A percentile compares a stretch with the other conserved stretches of the same genome.
Evolutionary conservation across 495 filamentous ascomycete species (phyloP).

Genomic region (Aspergillus coremiiformis): DNA sequence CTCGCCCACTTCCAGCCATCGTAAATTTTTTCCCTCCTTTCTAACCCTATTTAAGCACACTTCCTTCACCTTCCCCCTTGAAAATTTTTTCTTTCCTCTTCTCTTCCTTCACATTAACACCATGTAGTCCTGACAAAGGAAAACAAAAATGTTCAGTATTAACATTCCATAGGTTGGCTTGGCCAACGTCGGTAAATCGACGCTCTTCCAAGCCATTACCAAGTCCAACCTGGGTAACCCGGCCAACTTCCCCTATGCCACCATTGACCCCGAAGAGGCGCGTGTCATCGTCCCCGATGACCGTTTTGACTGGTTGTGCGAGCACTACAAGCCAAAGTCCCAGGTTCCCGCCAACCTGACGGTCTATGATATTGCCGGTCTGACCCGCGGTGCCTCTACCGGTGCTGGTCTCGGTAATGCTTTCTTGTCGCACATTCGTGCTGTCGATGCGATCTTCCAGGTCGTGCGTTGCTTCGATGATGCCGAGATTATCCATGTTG

Average conservation of each 20-base stretch:
- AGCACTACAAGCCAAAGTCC: conserved; percentile 96
- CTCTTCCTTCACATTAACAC: neutral
- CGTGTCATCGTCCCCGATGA: conserved; percentile 96
- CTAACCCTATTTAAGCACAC: conserved; percentile 11
- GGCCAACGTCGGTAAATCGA: conserved; percentile 99
- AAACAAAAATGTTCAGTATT: neutral
- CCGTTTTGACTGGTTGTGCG: conserved; percentile 89
- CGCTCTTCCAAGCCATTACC: conserved; percentile 98
- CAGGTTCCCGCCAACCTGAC: conserved; percentile 93
- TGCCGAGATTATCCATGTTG: conserved; percentile 98
- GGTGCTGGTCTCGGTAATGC: conserved; percentile 96
- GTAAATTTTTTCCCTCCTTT: conserved; percentile 6
- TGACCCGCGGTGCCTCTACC: conserved; percentile 93
- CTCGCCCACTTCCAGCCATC: conserved; percentile 14
- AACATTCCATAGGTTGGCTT: conserved; percentile 69
- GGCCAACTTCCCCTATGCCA: conserved; percentile 98
- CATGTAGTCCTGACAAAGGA: neutral
- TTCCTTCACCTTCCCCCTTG: conserved; percentile 19
- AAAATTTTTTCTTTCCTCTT: conserved; percentile 13
- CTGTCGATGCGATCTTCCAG: conserved; percentile 99
- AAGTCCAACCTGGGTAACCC: conserved; percentile 97
- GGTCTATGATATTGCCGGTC: conserved; percentile 97
- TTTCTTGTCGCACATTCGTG: conserved; percentile 97
- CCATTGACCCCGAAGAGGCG: conserved; percentile 97
- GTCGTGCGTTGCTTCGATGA: conserved; percentile 99